Conservation (phyloP, 331 rosid genomes). For the Pyracantha coccinea region DNA sequence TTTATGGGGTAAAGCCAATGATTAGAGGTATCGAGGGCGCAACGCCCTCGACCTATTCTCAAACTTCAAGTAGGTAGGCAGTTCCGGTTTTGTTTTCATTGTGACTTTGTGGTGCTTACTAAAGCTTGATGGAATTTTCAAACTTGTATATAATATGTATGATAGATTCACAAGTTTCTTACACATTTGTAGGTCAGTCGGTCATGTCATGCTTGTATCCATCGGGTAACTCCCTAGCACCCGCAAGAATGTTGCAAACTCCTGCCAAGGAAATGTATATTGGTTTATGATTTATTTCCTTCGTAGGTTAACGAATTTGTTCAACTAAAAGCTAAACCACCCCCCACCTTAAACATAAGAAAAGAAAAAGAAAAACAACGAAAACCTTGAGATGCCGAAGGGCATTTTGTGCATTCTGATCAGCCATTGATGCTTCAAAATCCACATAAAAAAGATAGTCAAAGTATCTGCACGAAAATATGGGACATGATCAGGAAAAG, state of each 20-base stretch:
- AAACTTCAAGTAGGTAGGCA: conserved; percentile 40
- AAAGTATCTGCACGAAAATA: conserved; percentile 46
- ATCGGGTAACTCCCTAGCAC: conserved; percentile 95
- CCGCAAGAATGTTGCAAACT: conserved; percentile 84
- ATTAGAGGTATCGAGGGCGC: conserved; percentile 12
- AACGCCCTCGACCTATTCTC: conserved; percentile 37
- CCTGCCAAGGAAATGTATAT: conserved; percentile 38
- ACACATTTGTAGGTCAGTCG: conserved; percentile 14
- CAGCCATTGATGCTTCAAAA: conserved; percentile 97
- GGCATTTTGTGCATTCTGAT: conserved; percentile 84
- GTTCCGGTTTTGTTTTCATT: background rate
- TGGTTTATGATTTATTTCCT: conserved; percentile 16
- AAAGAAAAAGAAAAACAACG: background rate
- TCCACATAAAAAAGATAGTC: conserved; percentile 94
- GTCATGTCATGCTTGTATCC: conserved; percentile 53
- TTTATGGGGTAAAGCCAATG: no score
- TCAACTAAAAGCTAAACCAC: background rate
- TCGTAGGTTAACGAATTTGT: background rate
- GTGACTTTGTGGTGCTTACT: background rate
- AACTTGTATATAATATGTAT: background rate
- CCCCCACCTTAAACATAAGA: background rate
- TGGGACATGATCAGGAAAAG: conserved; percentile 10
- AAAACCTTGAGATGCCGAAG: conserved; percentile 68
- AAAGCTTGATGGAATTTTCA: background rate
- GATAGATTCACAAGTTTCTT: conserved; percentile 13